Evolutionary conservation across 2,329 filamentous ascomycete species (phyloP).

Genomic region (Trichoderma sp.): DNA sequence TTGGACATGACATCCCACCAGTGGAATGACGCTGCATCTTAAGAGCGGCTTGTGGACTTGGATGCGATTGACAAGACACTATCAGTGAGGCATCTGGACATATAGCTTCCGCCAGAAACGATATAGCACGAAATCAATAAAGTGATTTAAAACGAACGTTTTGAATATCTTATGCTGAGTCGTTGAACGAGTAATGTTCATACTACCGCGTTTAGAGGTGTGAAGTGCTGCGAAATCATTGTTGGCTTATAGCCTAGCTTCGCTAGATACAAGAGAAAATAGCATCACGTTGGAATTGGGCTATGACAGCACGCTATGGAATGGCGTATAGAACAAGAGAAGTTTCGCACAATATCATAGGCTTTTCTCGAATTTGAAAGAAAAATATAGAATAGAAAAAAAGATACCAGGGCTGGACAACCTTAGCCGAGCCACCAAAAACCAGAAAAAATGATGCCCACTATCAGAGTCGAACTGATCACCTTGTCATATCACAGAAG

Average conservation of each 20-base stretch:
- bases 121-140: slow-evolving; percentile 7
- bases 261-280: too few species aligned
- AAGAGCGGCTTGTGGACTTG: neutral
- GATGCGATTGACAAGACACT: neutral
- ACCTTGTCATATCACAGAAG: slow-evolving; percentile 26
- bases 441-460: slow-evolving; percentile 22
- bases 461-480: slow-evolving; percentile 29
- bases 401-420: neutral
- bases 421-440: neutral
- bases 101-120: neutral
- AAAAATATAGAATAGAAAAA: too few species aligned
- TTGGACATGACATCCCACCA: neutral
- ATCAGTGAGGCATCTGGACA: neutral
- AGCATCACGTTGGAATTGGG: too few species aligned
- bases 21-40: neutral
- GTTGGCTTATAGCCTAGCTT: too few species aligned
- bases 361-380: too few species aligned
- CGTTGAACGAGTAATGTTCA: too few species aligned
- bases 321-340: too few species aligned
- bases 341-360: too few species aligned
- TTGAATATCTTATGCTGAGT: neutral
- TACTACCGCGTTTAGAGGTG: too few species aligned
- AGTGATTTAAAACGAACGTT: neutral
- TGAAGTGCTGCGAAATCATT: too few species aligned
- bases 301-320: too few species aligned